Base-by-base conservation (phyloP, 768 basidiomycete genomes). In the Tricholoma sp. region DNA sequence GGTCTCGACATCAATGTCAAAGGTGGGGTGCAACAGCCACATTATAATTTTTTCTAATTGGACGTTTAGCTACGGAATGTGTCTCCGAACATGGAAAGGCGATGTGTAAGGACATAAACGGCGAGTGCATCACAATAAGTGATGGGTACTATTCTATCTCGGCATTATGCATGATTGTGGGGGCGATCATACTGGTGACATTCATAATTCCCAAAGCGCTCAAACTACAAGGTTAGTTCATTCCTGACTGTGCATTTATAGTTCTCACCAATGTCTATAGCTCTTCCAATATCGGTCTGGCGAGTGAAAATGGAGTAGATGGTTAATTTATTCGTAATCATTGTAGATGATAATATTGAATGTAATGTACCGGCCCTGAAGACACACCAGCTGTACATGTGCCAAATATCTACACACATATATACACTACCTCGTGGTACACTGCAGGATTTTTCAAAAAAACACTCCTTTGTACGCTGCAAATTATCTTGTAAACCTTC, bases 111-210 rank as follows among this genome's bases (percentile, higher is more conserved):
- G 81, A 84, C 2, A 76, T 91, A 53, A 86, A 81, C 10, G 97
- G 97, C 0, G 71, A 76, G 39, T 99, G 97, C 69, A 75, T 89
- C 50, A 91, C 87, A 1, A 84, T 91, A 69, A 80, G 80, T 20
- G 97, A 99, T 70, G 97, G 97, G 10, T 98, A 96, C 72, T 98
- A 94, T 70, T 80, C 84, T 56, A 83, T 95, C 52, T 89, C 88
- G 29, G 80, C 70, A 6, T 66, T 93, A n/a, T 97, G 94, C 73
- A 75, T 97, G 60, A 65, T 72, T 6, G 77, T 94, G 41, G 96
- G 94, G n/a, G 76, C 86, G 15, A 53, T 84, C 1, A 78, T 93
- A 62, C 74, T 98, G 37, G 64, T 94, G 39, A 73, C 76, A 39
- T 95, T 86, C 66, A 88, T 96, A 56, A 75, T 89, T 32, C 96